Evolutionary conservation across 352 stramenopile genomes (phyloP).

Genomic region (Phytophthora quininea): DNA sequence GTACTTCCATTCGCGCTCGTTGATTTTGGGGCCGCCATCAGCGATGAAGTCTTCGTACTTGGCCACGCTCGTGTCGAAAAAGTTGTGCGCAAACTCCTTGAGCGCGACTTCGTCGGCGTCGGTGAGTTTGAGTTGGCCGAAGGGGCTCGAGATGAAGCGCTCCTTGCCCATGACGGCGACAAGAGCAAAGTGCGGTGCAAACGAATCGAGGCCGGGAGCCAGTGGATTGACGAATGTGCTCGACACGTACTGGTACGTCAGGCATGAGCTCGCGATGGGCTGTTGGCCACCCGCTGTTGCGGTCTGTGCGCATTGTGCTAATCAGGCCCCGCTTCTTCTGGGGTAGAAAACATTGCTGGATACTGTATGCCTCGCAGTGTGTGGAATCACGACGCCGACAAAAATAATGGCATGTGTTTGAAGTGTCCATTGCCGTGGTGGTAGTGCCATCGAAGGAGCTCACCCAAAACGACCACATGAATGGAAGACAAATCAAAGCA

Average conservation of each 20-base stretch:
- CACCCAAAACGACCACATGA: not conserved
- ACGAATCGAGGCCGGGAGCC: conserved; percentile 4
- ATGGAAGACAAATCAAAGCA: not conserved
- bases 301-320: not conserved
- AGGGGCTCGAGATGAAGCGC: conserved; percentile 30
- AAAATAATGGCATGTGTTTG: too few species aligned
- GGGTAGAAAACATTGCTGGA: too few species aligned
- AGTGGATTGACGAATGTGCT: conserved; percentile 24
- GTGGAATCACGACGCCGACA: too few species aligned
- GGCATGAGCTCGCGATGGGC: conserved; percentile 6
- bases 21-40: conserved; percentile 25
- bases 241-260: not conserved
- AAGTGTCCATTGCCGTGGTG: too few species aligned
- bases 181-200: not conserved
- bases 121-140: conserved; percentile 19
- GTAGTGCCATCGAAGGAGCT: too few species aligned
- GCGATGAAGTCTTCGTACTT: conserved; percentile 48
- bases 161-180: conserved; percentile 21
- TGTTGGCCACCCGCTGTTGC: not conserved
- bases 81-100: conserved; percentile 27
- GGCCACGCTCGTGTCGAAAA: conserved; percentile 29
- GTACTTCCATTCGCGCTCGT: conserved; percentile 33
- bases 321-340: not conserved
- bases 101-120: conserved; percentile 20
- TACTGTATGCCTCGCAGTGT: too few species aligned